Conservation (phyloP, 75 land plant genomes). For the Sequoiadendron giganteum region DNA sequence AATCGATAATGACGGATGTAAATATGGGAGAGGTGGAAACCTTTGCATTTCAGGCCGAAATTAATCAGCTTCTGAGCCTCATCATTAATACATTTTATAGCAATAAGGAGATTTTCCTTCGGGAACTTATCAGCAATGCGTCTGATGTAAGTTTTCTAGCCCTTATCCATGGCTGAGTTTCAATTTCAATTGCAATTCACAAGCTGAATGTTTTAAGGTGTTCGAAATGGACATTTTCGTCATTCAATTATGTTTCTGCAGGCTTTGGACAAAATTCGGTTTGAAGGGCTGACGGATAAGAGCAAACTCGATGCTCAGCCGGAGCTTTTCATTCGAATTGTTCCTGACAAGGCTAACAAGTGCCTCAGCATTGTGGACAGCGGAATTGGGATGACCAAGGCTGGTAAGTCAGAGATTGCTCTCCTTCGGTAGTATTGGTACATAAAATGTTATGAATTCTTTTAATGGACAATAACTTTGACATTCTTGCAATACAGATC, state of each 20-base stretch:
- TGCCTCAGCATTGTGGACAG: slow-evolving; percentile 44
- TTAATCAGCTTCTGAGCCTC: slow-evolving; percentile 59
- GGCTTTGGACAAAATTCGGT: slow-evolving; percentile 4
- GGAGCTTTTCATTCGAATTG: slow-evolving; percentile 56
- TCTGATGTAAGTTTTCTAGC: slow-evolving; percentile 55
- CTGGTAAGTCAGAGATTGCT: slow-evolving; percentile 19
- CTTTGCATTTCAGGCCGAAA: slow-evolving; percentile 75
- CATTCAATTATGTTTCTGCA: neutral
- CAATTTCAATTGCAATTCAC: neutral
- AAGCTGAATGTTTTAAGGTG: neutral
- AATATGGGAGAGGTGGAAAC: slow-evolving; percentile 45
- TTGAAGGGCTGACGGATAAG: neutral
- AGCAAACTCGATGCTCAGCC: slow-evolving; percentile 35
- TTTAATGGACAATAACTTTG: too few relatives aligned
- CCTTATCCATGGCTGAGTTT: neutral
- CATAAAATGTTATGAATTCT: too few relatives aligned
- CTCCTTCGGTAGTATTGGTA: neutral
- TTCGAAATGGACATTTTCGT: too few relatives aligned
- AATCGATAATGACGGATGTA: neutral
- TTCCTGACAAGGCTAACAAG: slow-evolving; percentile 47
- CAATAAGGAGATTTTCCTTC: slow-evolving; percentile 78
- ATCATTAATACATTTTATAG: slow-evolving; percentile 70
- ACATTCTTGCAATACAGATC: slow-evolving; percentile 21
- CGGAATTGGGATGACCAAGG: slow-evolving; percentile 59
- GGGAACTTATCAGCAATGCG: slow-evolving; percentile 63